phyloP scores from a whole-genome alignment of 2,329 filamentous ascomycete genomes.

The Lachnellula hyalina region DNA sequence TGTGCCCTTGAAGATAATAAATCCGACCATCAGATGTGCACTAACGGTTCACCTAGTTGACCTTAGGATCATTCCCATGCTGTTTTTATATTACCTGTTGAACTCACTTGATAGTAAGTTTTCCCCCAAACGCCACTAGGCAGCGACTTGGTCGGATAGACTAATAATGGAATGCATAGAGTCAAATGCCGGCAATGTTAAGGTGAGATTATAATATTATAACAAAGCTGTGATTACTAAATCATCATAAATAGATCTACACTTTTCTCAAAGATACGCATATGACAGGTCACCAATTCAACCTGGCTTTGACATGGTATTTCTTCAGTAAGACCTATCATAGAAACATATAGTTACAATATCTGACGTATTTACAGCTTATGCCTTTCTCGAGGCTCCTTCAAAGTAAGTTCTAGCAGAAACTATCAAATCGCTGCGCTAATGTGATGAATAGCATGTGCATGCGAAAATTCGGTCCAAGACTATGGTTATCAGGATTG shows the following conservation, averaged over 20 bases:
- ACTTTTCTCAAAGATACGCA: constrained; percentile 4
- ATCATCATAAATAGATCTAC: not conserved
- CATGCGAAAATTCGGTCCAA: constrained; percentile 3
- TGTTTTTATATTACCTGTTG: constrained; percentile 6
- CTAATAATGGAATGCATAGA: not conserved
- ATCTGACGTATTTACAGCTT: not conserved
- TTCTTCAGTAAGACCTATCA: constrained; percentile 3
- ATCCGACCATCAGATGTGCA: not conserved
- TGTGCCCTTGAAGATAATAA: too few relatives aligned
- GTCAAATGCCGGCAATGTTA: constrained; percentile 7
- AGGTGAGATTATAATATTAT: not conserved
- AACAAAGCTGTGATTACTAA: not conserved
- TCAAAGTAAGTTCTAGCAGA: constrained; percentile 1
- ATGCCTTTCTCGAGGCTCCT: constrained; percentile 3
- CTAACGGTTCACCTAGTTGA: not conserved
- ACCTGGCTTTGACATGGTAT: constrained; percentile 8
- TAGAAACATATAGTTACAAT: not conserved
- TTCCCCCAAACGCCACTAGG: not conserved
- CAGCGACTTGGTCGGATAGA: not conserved
- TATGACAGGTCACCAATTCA: constrained; percentile 4
- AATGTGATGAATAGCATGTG: constrained; percentile 1
- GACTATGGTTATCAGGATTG: constrained; percentile 3
- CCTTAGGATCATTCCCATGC: constrained; percentile 5
- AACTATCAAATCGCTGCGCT: not conserved
- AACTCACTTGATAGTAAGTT: constrained; percentile 7